phyloP scores from a whole-genome alignment of 495 filamentous ascomycete species.

The Haplographium delicatum region DNA sequence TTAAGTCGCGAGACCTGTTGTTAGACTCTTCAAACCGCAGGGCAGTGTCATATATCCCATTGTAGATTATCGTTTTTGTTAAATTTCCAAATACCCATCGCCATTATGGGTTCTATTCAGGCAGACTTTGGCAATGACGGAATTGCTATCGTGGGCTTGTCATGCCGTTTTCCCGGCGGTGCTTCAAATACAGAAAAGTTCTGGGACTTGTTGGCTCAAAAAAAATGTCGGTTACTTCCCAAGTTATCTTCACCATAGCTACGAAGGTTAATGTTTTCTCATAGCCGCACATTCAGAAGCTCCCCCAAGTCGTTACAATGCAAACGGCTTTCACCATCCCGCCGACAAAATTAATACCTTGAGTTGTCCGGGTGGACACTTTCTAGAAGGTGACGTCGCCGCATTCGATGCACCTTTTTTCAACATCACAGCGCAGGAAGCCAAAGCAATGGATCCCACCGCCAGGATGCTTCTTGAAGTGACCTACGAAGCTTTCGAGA shows the following conservation, averaged over 20 bases:
- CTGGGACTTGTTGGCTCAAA: neutral
- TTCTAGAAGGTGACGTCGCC: neutral
- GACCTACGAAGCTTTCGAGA: slow-evolving; percentile 18
- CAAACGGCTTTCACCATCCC: neutral
- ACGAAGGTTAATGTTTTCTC: no score
- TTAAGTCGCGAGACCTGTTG: no score
- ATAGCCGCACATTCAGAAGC: neutral
- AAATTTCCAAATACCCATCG: no score
- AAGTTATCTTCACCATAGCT: no score
- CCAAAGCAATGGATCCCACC: no score
- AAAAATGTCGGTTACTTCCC: no score
- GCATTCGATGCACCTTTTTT: neutral
- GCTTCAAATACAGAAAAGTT: neutral
- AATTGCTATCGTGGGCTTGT: neutral
- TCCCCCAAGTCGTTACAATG: neutral
- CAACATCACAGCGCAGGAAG: neutral
- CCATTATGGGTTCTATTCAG: no score
- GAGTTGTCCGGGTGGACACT: neutral
- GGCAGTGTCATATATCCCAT: no score
- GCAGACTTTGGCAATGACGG: no score
- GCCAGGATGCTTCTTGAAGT: no score
- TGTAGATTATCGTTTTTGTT: no score
- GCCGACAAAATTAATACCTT: neutral
- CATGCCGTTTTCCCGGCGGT: neutral
- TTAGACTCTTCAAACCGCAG: no score